Evolutionary conservation across 2,329 filamentous ascomycete genomes (phyloP), one percentile per base, ranked within the genome.

Genomic region (Fusarium chuoi): DNA sequence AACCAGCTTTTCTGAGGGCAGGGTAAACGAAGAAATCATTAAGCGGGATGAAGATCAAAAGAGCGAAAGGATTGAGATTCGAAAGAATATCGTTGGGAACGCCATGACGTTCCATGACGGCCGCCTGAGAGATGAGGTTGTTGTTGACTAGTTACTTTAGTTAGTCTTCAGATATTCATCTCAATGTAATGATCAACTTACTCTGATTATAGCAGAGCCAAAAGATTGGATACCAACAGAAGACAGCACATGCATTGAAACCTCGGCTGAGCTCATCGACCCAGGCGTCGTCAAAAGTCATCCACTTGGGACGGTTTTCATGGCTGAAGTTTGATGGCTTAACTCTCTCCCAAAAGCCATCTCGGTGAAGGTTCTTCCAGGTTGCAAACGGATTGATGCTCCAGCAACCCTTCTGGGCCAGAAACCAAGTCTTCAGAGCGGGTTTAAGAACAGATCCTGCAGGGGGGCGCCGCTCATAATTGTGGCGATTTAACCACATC

Each of bases 261-360:
- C 92, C 92, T 82, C 93, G 90, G 48, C 86, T 86, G 35, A 94
- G 87, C 79, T 94, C 92, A 78, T 94, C 92, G 42, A 95, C 92
- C 92, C 92, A 95, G 26, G 88, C 89, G 74, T 95, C 93, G 71
- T 95, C 92, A 76, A 94, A 94, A 6, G 88, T 92, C 91, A 95
- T 95, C 91, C 92, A 94, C 2, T 76, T 74, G 0, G 90, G 92
- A 42, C 89, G 89, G 55, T 83, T 82, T 26, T 82, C 83, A 46
- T 86, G 83, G 28, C 85, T 84, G 44, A 93, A 87, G n/a, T 83
- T 83, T 73, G 89, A 92, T 2, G 92, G 93, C 85, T 93, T 94
- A 67, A 91, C 90, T 14, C 83, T 83, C 42, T 93, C 88, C 90
- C 92, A 95, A 81, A 94, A 85, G 30, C 85, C 84, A 12, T 85